A percentile compares a stretch with the other conserved stretches of the same genome.
phyloP scores from a whole-genome alignment of 805 yeast genomes.

The Candida patagonica region DNA sequence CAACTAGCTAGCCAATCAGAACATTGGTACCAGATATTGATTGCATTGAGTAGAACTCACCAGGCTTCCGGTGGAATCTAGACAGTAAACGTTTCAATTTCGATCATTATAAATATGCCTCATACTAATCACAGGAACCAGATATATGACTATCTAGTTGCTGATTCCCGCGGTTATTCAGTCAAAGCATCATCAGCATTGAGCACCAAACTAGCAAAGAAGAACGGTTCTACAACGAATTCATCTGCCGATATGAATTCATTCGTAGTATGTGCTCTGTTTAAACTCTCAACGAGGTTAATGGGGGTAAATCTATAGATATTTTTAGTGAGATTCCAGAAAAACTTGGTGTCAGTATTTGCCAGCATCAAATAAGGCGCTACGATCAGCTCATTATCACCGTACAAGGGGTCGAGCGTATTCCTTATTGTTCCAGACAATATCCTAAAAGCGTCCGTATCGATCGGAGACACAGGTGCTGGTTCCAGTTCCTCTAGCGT shows the following conservation, averaged over 20 bases:
- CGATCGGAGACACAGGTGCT: constrained; percentile 40
- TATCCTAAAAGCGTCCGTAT: constrained; percentile 34
- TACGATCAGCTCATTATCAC: background rate
- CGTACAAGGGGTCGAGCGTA: no score
- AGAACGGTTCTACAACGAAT: background rate
- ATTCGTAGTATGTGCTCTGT: constrained; percentile 1
- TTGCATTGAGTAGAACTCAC: no score
- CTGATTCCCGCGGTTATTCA: no score
- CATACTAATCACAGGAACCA: no score
- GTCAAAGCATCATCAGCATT: constrained; percentile 3
- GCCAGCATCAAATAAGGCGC: constrained; percentile 1
- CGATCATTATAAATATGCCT: no score
- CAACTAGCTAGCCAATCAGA: no score
- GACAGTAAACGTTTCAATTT: no score
- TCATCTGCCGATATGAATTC: no score
- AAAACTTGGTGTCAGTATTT: constrained; percentile 1
- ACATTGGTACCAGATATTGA: no score
- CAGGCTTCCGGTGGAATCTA: no score
- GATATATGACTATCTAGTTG: no score
- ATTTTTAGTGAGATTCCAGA: constrained; percentile 1
- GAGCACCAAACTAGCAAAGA: background rate
- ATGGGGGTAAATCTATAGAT: constrained; percentile 1
- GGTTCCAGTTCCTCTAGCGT: constrained; percentile 31
- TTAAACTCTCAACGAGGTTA: background rate
- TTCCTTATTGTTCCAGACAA: constrained; percentile 54